Base-by-base conservation (phyloP, 306 rosid genomes). In the Cucurbita pepo region DNA sequence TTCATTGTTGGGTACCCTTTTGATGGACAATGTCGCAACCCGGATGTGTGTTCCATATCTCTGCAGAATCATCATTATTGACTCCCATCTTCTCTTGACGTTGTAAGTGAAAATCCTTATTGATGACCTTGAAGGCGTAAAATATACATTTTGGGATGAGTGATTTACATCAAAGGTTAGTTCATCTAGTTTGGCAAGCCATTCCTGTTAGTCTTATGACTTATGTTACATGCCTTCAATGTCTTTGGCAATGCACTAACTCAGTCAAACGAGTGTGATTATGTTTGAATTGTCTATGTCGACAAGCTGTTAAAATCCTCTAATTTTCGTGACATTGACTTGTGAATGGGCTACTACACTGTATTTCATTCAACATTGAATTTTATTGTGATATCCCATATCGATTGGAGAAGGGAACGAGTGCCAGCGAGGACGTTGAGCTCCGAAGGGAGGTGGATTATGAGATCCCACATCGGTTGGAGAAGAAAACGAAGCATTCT, bases 141-240 rank as follows among this genome's bases (percentile, higher is more conserved):
- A 72, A 8, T 91, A 89, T 52, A 89, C 97, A 4, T 90, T 63
- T 71, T 94, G 97, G 97, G 89, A 91, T 30, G 97, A 94, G 82
- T 47, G 84, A 76, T 91, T 72, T 84, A 85, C 95, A n/a, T 90
- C 97, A 50, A 87, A 87, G 96, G 97, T 90, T 41, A 40, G 76
- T 71, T 41, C 61, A 56, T 61, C 22, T 37, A 16, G 5, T 51
- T 76, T 13, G 34, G 54, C 71, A 44, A 41, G 53, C 71, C 34
- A n/a, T 19, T 65, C 54, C 71, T 11, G 36, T 21, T 65, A 5
- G 55, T 65, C 34, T 10, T 65, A 14, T 10, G 71, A 40, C 50
- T 16, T 63, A 18, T 40, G 51, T 43, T 18, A 12, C 54, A 65
- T 65, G 52, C 71, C 43, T 65, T 43, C 54, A 43, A 64, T 43